Percentiles rank a stretch among this genome's conserved stretches.
These are phyloP conservation scores for Xylaria sp. DNA, from an alignment of 2,329 filamentous ascomycete genomes.

Conservation along the genomic window DNA sequence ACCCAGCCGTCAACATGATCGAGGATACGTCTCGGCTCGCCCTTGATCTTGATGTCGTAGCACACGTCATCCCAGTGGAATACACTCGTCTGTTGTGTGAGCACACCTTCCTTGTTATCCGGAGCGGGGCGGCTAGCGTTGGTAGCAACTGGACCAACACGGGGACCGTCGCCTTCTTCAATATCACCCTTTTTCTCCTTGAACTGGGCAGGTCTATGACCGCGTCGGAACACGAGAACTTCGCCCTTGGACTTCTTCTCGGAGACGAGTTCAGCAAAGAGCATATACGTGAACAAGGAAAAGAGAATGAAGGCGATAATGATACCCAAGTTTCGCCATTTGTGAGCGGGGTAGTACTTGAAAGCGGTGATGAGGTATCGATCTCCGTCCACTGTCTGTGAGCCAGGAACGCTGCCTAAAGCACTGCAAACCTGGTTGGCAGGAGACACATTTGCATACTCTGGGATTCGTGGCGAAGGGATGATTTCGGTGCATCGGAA, in stretches of 20 bases:
- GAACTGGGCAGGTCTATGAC: slow-evolving; percentile 64
- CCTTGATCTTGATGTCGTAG: slow-evolving; percentile 80
- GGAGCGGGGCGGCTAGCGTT: slow-evolving; percentile 50
- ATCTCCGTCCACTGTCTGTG: slow-evolving; percentile 60
- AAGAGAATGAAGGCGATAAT: slow-evolving; percentile 68
- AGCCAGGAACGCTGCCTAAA: slow-evolving; percentile 63
- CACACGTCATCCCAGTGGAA: slow-evolving; percentile 88
- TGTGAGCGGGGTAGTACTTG: slow-evolving; percentile 62
- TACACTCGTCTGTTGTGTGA: slow-evolving; percentile 69
- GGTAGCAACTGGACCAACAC: slow-evolving; percentile 53
- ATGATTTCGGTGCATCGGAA: slow-evolving; percentile 59
- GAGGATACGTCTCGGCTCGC: slow-evolving; percentile 74
- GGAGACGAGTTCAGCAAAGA: slow-evolving; percentile 69
- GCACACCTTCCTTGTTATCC: slow-evolving; percentile 50
- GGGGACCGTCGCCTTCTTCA: slow-evolving; percentile 57
- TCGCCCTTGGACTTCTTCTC: slow-evolving; percentile 76
- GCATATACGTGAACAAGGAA: slow-evolving; percentile 66
- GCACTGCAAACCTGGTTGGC: slow-evolving; percentile 61
- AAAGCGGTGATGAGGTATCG: slow-evolving; percentile 61
- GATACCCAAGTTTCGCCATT: slow-evolving; percentile 76
- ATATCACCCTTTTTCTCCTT: slow-evolving; percentile 67
- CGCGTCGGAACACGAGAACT: slow-evolving; percentile 74
- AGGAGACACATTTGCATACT: slow-evolving; percentile 45
- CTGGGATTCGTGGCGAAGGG: slow-evolving; percentile 43
- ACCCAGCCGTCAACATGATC: slow-evolving; percentile 92